Base-by-base conservation (phyloP, 305 asterid species). In the Rubia tinctorum region DNA sequence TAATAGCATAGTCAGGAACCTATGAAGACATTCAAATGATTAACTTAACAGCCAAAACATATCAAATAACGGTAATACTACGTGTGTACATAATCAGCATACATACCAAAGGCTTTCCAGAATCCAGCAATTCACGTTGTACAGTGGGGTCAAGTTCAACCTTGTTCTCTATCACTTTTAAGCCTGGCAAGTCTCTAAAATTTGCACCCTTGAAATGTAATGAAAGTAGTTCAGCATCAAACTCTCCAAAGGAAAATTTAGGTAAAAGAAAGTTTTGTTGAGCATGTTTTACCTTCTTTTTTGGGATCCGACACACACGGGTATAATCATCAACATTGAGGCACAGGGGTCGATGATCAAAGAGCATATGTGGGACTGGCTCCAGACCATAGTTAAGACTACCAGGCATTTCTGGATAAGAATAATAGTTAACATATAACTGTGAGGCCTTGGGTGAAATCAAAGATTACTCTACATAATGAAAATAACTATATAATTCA, bases 71-170 rank as follows among this genome's bases (percentile, higher is more conserved):
- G 5, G 8, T 5, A 34, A 6, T 0, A 12, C 9, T 18, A 53
- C 10, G 18, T 5, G 23, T 53, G 4, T 17, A n/a, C 60, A 53
- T 17, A 53, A 7, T 8, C 37, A n/a, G 2, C 6, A 74, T 75
- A 37, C 67, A 11, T 92, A 92, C 98, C 93, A 93, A 79, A n/a
- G 94, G 96, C 78, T 93, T 93, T 69, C 97, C 97, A 0, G 96
- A 91, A 37, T 87, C 25, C 18, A 91, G 66, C 6, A 37, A 40
- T 9, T 7, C 23, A 0, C 66, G 66, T 8, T 20, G 14, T 6
- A 39, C 37, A 2, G 7, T 6, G 0, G 22, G 2, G 23, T 71
- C 74, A 15, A 23, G 25, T 0, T 55, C 53, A 0, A 58, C 66
- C 15, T 55, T 58, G 7, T 71, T 71, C 8, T 71, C 66, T 0